Evolutionary conservation across 306 rosid genomes (phyloP).

Genomic region (Macrotyloma uniflorum): DNA sequence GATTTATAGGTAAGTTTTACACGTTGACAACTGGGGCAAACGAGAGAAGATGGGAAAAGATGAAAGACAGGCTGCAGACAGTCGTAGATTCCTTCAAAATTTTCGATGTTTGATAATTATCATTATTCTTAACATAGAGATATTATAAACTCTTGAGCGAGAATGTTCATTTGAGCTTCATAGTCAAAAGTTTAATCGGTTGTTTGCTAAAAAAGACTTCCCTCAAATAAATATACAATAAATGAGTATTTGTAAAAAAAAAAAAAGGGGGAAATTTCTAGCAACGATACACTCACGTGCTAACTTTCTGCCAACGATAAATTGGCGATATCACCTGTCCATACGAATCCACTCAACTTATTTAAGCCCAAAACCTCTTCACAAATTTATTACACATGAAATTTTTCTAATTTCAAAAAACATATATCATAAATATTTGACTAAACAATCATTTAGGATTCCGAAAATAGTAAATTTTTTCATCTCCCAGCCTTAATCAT

Average conservation of each 20-base stretch:
- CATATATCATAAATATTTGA: too few relatives aligned
- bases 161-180: conserved; percentile 41
- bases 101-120: conserved; percentile 53
- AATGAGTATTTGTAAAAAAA: not conserved
- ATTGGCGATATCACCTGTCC: too few relatives aligned
- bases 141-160: conserved; percentile 39
- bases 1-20: conserved; percentile 83
- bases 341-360: too few relatives aligned
- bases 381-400: too few relatives aligned
- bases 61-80: conserved; percentile 83
- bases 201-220: not conserved
- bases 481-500: too few relatives aligned
- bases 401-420: too few relatives aligned
- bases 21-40: conserved; percentile 87
- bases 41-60: conserved; percentile 96
- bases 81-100: conserved; percentile 78
- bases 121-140: conserved; percentile 7
- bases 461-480: too few relatives aligned
- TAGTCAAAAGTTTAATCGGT: not conserved
- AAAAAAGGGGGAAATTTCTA: not conserved
- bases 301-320: not conserved
- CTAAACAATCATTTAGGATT: too few relatives aligned
- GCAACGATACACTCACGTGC: not conserved
- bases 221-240: not conserved
- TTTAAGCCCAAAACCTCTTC: too few relatives aligned